A percentile compares a stretch with the other conserved stretches of the same genome.
phyloP scores from a whole-genome alignment of 78 protist species.

The Chrysochromulina parva region DNA sequence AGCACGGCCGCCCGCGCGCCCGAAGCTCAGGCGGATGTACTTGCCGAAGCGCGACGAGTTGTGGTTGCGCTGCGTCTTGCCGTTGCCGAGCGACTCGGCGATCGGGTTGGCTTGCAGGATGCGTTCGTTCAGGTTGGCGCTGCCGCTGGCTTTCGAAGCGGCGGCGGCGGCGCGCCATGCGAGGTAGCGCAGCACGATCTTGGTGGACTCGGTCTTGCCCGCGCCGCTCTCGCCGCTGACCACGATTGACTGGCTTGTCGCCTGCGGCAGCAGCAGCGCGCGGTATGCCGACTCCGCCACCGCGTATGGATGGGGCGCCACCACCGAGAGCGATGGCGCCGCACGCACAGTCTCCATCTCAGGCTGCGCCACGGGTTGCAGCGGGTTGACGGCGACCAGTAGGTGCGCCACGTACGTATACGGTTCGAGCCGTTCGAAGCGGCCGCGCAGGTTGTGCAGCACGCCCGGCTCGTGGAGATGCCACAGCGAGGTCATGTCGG shows the following conservation, averaged over 20 bases:
- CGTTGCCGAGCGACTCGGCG: slow-evolving; percentile 93
- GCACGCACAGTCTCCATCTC: slow-evolving; percentile 47
- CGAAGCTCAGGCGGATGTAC: not conserved
- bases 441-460: not conserved
- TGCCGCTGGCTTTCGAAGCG: not conserved
- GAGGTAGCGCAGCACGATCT: slow-evolving; percentile 40
- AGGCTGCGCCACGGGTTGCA: slow-evolving; percentile 53
- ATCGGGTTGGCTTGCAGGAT: slow-evolving; percentile 81
- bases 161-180: not conserved
- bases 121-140: not conserved
- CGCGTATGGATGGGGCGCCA: not conserved
- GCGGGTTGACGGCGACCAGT: slow-evolving; percentile 71
- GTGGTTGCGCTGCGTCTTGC: slow-evolving; percentile 84
- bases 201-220: slow-evolving; percentile 81
- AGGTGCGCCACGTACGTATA: slow-evolving; percentile 65
- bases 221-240: slow-evolving; percentile 85
- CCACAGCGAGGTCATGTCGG: not conserved
- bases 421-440: not conserved
- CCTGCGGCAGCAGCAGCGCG: slow-evolving; percentile 13
- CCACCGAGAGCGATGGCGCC: too few relatives aligned
- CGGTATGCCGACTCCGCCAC: not conserved
- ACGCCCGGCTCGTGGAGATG: not conserved
- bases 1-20: not conserved
- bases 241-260: slow-evolving; percentile 38
- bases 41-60: slow-evolving; percentile 83